These are phyloP conservation scores for Fusarium temperatum DNA, from an alignment of 2,329 filamentous ascomycete genomes.

Conservation along the genomic window DNA sequence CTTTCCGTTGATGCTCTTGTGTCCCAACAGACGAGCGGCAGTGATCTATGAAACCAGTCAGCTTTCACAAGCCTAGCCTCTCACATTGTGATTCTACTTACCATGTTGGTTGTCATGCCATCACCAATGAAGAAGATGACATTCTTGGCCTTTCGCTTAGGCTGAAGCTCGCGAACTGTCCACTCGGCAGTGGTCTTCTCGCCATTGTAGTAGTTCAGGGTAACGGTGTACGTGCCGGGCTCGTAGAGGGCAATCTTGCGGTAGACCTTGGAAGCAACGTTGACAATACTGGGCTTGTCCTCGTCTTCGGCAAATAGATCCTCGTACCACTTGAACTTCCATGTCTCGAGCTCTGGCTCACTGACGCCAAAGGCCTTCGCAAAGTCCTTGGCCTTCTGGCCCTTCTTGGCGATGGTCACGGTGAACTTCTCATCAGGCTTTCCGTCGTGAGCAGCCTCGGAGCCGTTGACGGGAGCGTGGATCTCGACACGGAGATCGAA, in stretches of 20 bases:
- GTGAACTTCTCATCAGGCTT: constrained; percentile 79
- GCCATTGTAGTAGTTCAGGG: constrained; percentile 77
- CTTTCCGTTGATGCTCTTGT: constrained; percentile 85
- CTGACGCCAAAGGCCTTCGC: constrained; percentile 73
- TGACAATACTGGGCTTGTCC: constrained; percentile 74
- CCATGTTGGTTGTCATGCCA: constrained; percentile 78
- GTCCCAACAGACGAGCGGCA: constrained; percentile 81
- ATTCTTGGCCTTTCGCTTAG: constrained; percentile 81
- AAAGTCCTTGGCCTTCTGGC: constrained; percentile 61
- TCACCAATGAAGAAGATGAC: constrained; percentile 86
- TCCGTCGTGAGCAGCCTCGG: constrained; percentile 75
- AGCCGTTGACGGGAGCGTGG: constrained; percentile 82
- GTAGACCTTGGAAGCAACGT: constrained; percentile 83
- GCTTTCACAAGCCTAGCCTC: not conserved
- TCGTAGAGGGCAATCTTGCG: constrained; percentile 79
- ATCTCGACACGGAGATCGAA: constrained; percentile 88
- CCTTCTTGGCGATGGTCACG: constrained; percentile 76
- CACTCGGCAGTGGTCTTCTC: constrained; percentile 78
- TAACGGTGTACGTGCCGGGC: constrained; percentile 81
- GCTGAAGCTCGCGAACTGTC: constrained; percentile 76
- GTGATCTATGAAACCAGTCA: constrained; percentile 60
- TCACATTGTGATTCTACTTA: constrained; percentile 29
- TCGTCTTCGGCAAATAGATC: constrained; percentile 82
- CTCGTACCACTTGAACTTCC: constrained; percentile 87
- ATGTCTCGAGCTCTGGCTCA: constrained; percentile 79